Base-by-base conservation (phyloP, 2,329 filamentous ascomycete genomes). In the Phyllosticta citribraziliensis region DNA sequence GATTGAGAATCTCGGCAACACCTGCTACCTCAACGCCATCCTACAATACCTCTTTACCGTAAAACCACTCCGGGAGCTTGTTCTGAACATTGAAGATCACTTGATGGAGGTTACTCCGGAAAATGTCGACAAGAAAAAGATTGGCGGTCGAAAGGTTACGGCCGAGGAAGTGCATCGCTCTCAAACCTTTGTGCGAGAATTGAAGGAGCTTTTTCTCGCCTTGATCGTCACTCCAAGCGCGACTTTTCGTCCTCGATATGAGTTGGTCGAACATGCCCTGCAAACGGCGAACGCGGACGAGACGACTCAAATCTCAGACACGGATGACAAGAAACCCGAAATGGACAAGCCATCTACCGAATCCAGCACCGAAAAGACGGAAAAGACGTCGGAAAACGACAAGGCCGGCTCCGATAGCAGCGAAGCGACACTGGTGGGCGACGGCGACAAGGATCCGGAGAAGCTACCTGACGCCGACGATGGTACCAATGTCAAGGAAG, bases 1-100 rank as follows among this genome's bases (percentile, higher is more conserved):
- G 0, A 81, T 97, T 5, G 83, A 86, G 65, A 99, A 97, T 67
- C 96, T 97, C 62, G 92, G 94, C 63, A 99, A 99, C 69, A 99
- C 95, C 0, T 99, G 94, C 73, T 99, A 99, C 69, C 81, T 99
- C 60, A 99, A 99, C 78, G 97, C 93, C 74, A 82, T 99, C 56
- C 80, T 99, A 10, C 94, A 99, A 68, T 97, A 96, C 70, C 88
- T 97, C 66, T 97, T 96, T 72, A 95, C 92, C 0, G 84, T 97
- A 60, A 87, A 86, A 64, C 86, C 89, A 2, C 80, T 97, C 30
- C 84, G 93, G 56, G 82, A 94, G 5, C 83, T 97, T 65, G 86
- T 97, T 2, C 79, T 95, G 62, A 80, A 90, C 56, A 90, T 89
- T 66, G 85, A 93, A 25, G 74, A 84, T 4, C 83, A 87, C 68